Evolutionary conservation across 2,329 filamentous ascomycete species (phyloP), one percentile per base, ranked within the genome.

Genomic region (Ceratocystiopsis minuta): DNA sequence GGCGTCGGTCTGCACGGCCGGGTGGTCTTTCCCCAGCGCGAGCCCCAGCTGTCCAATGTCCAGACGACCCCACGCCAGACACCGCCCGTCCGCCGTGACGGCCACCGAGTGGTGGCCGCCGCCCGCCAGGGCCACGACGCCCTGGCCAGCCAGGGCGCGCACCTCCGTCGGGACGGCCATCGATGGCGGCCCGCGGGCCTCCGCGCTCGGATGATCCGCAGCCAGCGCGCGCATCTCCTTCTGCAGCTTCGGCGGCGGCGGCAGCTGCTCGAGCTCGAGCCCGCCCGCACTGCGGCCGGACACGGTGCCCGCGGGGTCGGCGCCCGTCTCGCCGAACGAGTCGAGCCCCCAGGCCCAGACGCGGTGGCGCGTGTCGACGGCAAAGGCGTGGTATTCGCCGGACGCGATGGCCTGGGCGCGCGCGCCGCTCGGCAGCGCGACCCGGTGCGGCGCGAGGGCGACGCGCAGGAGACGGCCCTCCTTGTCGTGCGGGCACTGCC

Each of bases 341-440:
- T 80, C 79, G 44, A 76, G 59, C 20, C 76, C 76, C 75, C 76
- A 80, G 1, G 67, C 65, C 58, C 69, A 80, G 34, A 80, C 69
- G 40, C 70, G 69, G 41, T 68, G 74, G 20, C 65, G 64, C 40
- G 66, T 63, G 52, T 70, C 67, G 43, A 80, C 65, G 16, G 75
- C 75, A 46, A 80, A 76, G 39, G 71, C 71, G 55, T 80, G 75
- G 56, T 78, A 75, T 36, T 66, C 61, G 24, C 75, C 76, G 46
- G 70, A 69, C n/a, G 61, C 62, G 39, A 76, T 61, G 43, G 20
- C 20, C 12, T 28, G 20, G 17, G 18, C 18, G 20, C 34, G 17
- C 2, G n/a, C 39, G 4, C n/a, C 15, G 11, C 18, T 14, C 16
- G 6, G 28, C 16, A 39, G 17, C 20, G n/a, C 39, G 28, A 48